Evolutionary conservation across 495 filamentous ascomycete species (phyloP), one percentile per base, ranked within the genome.

Genomic region (Penicillium simplicissimum): DNA sequence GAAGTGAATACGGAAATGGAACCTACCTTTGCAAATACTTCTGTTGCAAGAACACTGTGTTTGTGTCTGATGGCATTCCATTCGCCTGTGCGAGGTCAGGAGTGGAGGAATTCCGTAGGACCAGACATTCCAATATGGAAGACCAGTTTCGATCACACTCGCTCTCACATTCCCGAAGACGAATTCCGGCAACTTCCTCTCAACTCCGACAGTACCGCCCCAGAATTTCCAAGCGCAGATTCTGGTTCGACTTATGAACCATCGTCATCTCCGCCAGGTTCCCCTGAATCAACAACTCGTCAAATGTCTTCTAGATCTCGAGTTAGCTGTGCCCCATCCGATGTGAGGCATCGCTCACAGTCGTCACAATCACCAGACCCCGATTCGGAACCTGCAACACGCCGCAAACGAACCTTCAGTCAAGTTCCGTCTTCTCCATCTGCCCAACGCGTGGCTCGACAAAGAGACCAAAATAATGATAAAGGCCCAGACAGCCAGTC

Each of bases 41-140:
- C 61, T 9, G 58, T 77, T 58, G 63, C 54, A 0, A 58, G 71
- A 35, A 55, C 58, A 1, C 36, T 77, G 8, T 76, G 61, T 55
- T 61, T 74, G 0, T 76, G 67, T 57, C 60, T 74, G 42, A 73
- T 76, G 63, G 62, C 52, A n/a, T 72, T 71, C 17, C 34, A 13
- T 8, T 72, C 65, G 0, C 47, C 55, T 51, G 4, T 36, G 8
- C 71, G 69, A 8, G 64, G 35, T 28, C 70, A 79, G 48, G 64
- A 66, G 36, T 80, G 67, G 74, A 63, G 71, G 37, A 72, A 77
- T 59, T 23, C 51, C 15, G 55, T 52, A 8, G 62, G 58, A 17
- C 52, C 51, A 7, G 7, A 66, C 6, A 35, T 74, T 34, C 63
- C 15, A 23, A 59, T 52, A n/a, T 77, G 61, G 71, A 37, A 55